Base-by-base conservation (phyloP, 495 filamentous ascomycete genomes). In the Penicillium soppii region DNA sequence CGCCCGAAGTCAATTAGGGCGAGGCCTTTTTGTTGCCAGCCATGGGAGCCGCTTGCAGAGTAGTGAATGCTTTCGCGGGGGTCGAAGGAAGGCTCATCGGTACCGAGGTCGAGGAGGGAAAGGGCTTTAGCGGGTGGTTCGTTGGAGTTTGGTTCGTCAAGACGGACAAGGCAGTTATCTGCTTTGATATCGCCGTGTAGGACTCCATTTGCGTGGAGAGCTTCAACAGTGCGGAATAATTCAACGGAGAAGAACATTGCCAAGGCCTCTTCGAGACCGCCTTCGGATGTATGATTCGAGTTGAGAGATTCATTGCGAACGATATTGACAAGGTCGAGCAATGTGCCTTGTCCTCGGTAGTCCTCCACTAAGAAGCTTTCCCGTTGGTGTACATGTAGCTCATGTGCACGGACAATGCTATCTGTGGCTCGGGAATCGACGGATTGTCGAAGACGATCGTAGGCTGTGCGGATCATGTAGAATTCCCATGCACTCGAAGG, bases 181-280 rank as follows among this genome's bases (percentile, higher is more conserved):
- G 87, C 83, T 68, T 98, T 98, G 57, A 98, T 76, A 60, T 98
- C 94, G 39, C 94, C 95, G 65, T 98, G 94, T 21, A 96, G 74
- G 54, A 98, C 80, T 7, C 82, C 80, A 50, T 85, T 85, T 2
- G 82, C 59, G 70, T 98, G 94, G 46, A 97, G 76, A 0, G 84
- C 84, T 72, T 98, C 92, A 17, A 96, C 76, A 1, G 91, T 95
- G 36, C 94, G 87, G 53, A 97, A 78, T 23, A 98, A 82, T 67
- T 98, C 94, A 52, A 97, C 76, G 17, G 88, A 80, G 71, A 97
- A 94, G 76, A 97, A 97, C 90, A 97, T 97, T 43, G 85, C 88
- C 0, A 97, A 73, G 22, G 71, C 71, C 69, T 98, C 94, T 52
- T 97, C 94, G 74, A 97, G 86, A 0, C 86, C 87, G 3, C 81